Evolutionary conservation across 176 grass and related monocot species (phyloP).

Genomic region (Paspalum notatum): DNA sequence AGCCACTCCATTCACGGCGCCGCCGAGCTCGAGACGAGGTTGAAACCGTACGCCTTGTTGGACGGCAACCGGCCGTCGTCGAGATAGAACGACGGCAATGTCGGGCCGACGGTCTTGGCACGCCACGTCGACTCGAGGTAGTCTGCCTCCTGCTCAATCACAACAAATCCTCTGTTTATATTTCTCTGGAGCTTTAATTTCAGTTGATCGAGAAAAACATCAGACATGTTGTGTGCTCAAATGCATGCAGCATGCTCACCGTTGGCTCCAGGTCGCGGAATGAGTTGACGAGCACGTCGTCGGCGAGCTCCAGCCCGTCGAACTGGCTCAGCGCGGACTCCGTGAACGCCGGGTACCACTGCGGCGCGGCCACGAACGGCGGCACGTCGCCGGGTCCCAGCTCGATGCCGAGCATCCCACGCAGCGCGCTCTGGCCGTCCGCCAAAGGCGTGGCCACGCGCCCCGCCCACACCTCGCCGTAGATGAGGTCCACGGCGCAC

Average conservation of each 20-base stretch:
- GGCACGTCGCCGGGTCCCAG: neutral
- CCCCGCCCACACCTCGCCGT: too few species aligned
- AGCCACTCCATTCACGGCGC: neutral
- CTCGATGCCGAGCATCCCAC: neutral
- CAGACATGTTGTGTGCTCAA: neutral
- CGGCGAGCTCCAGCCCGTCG: neutral
- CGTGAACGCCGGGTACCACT: constrained; percentile 1
- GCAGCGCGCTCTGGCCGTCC: neutral
- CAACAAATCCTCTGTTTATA: neutral
- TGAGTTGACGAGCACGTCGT: neutral
- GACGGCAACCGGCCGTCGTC: neutral
- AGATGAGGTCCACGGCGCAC: too few species aligned
- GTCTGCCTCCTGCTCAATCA: neutral
- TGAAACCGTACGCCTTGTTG: neutral
- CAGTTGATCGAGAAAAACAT: neutral
- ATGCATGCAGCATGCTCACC: neutral
- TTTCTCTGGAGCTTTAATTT: neutral
- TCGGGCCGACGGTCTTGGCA: neutral
- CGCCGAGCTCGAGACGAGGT: neutral
- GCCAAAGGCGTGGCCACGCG: neutral
- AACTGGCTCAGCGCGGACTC: neutral
- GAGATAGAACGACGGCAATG: constrained; percentile 3
- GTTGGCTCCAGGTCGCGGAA: neutral
- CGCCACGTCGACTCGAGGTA: neutral
- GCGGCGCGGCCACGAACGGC: neutral